These are phyloP conservation scores for Microbotryomycetes sp. DNA, from an alignment of 1,284 basidiomycete genomes.

Conservation along the genomic window DNA sequence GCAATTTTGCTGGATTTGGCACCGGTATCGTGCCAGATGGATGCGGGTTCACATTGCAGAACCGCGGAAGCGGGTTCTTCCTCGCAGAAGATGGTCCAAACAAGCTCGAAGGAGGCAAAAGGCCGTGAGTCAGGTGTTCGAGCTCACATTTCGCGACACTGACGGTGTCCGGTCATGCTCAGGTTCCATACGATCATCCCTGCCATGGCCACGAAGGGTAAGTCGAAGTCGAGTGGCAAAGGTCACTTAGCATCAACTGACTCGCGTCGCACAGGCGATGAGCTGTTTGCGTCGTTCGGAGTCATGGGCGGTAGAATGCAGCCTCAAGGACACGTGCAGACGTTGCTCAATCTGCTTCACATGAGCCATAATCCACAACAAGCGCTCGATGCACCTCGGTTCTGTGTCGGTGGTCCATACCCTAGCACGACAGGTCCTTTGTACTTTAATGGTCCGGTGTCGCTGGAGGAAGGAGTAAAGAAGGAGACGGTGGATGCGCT, in stretches of 20 bases:
- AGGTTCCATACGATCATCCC: conserved; percentile 50
- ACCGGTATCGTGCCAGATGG: conserved; percentile 71
- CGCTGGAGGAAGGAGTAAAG: conserved; percentile 73
- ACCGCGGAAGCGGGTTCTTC: conserved; percentile 78
- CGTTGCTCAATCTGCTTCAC: conserved; percentile 75
- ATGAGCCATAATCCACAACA: conserved; percentile 76
- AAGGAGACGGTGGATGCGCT: conserved; percentile 35
- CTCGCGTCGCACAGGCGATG: not conserved
- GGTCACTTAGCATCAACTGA: not conserved
- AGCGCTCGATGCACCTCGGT: conserved; percentile 85
- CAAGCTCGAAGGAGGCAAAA: conserved; percentile 49
- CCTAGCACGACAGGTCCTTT: not conserved
- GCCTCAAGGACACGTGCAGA: conserved; percentile 86
- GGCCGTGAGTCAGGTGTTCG: conserved; percentile 18
- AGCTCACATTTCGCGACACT: not conserved
- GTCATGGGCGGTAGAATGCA: conserved; percentile 71
- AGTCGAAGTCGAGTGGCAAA: not conserved
- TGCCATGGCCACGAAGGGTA: conserved; percentile 42
- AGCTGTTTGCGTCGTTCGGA: conserved; percentile 6
- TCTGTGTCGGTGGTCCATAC: conserved; percentile 61
- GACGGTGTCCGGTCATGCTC: not conserved
- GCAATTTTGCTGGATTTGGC: conserved; percentile 48
- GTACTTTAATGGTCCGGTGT: conserved; percentile 69
- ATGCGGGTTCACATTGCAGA: conserved; percentile 93
- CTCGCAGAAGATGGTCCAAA: conserved; percentile 78